Evolutionary conservation across 768 basidiomycete species (phyloP), one percentile per base, ranked within the genome.

Genomic region (Trametes gibbosa): DNA sequence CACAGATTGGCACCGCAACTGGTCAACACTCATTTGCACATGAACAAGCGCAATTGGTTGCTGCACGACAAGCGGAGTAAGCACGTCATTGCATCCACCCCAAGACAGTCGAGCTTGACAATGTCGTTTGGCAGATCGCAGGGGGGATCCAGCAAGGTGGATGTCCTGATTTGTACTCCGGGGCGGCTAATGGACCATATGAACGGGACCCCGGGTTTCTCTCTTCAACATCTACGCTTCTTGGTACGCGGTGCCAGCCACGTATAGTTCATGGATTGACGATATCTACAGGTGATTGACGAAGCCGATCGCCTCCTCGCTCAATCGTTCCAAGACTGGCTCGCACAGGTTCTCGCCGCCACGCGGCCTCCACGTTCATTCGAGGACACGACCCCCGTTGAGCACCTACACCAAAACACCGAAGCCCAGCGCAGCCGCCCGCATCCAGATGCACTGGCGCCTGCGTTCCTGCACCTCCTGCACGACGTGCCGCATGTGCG

Each of bases 321-420:
- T 10, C 95, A 98, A 70, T 93, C 92, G 1, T 98, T 97, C 75
- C 95, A 98, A 72, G 91, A 93, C 69, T 99, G 95, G 96, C 77
- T 98, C 2, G 81, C 83, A 6, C 86, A 86, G 67, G 90, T 98
- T 3, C 76, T 97, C 8, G 75, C 81, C n/a, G 92, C 92, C 7
- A 89, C 85, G 10, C 81, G 75, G 37, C 77, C 79, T 70, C 63
- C 78, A 68, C 61, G 59, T 1, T 17, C 46, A 10, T 43, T 50
- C 16, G 48, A 35, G 5, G 29, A 32, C 29, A 5, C 10, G 4
- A 56, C 50, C 10, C 47, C 45, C 35, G 29, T 57, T 57, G 16
- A 35, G 25, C 34, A 49, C 21, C 43, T 35, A n/a, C 14, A 21
- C 5, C 8, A 12, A 34, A 8, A 32, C 23, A 24, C 24, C 40